A percentile compares a stretch with the other conserved stretches of the same genome.
phyloP scores from a whole-genome alignment of 352 stramenopile species.

The Phytophthora rubi region DNA sequence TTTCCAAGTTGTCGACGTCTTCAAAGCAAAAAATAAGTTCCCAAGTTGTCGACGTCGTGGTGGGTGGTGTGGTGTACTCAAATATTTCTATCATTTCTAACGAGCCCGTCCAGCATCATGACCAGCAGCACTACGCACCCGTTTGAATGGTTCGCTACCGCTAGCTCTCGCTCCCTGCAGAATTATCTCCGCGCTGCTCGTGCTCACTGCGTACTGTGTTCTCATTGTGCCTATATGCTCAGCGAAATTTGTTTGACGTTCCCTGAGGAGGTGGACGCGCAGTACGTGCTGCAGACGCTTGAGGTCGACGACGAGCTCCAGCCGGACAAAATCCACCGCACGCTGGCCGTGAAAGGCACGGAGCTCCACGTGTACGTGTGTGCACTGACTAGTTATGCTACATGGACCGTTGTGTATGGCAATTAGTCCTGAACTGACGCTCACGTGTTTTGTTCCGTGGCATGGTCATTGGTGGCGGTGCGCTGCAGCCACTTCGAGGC shows the following conservation, averaged over 20 bases:
- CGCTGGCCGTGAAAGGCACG: slow-evolving; percentile 60
- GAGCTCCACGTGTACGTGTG: slow-evolving; percentile 76
- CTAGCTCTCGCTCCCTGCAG: background rate
- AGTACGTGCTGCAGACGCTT: slow-evolving; percentile 81
- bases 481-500: slow-evolving; percentile 77
- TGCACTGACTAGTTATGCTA: background rate
- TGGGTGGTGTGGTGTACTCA: too few relatives aligned
- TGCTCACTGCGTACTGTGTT: background rate
- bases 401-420: background rate
- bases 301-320: slow-evolving; percentile 89
- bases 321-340: slow-evolving; percentile 85
- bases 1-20: too few relatives aligned
- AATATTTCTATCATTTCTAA: too few relatives aligned
- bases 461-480: slow-evolving; percentile 14
- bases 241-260: slow-evolving; percentile 77
- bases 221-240: background rate
- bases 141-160: slow-evolving; percentile 61
- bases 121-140: slow-evolving; percentile 53
- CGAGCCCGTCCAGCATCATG: too few relatives aligned
- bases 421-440: slow-evolving; percentile 1
- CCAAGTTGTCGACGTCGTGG: too few relatives aligned
- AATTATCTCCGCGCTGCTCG: background rate
- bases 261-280: slow-evolving; percentile 64
- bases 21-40: too few relatives aligned
- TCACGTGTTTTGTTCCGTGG: background rate